Evolutionary conservation across 2,329 filamentous ascomycete genomes (phyloP), one percentile per base, ranked within the genome.

Genomic region (Rutstroemia sp.): DNA sequence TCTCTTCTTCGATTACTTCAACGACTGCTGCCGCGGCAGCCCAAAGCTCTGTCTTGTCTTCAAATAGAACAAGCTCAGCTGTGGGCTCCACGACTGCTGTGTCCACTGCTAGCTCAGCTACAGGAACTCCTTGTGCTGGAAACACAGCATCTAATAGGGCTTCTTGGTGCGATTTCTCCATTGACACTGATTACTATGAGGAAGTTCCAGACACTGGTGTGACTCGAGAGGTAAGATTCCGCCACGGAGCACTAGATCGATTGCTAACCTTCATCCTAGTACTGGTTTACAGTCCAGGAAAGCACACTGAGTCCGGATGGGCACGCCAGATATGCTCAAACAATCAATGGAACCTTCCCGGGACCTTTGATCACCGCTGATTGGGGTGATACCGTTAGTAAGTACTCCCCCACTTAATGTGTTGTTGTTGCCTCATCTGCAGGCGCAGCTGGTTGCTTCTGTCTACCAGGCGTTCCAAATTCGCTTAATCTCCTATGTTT

Each of bases 151-250:
- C 21, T 30, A 49, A 60, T 50, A 56, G 61, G 12, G 57, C 58
- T 4, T 61, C 57, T 44, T 76, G 76, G 77, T 76, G 76, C 21
- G 69, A 78, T 42, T 75, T 74, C 57, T 73, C 73, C 42, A 70
- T 79, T 48, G 67, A 73, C 42, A 76, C 70, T 4, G 67, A 73
- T 51, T 72, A 71, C 57, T 65, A 64, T 14, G 61, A 61, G 17
- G 63, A 66, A 21, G 64, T 61, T n/a, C 71, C 71, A 4, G 64
- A 72, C 48, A 74, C 72, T 16, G 70, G 72, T 19, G 74, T 81
- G 2, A 80, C 78, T 25, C 72, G 81, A 4, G 71, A 60, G 12
- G 64, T 64, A 23, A 49, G 50, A 19, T 30, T 14, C 14, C n/a
- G 5, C 27, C n/a, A 27, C 19, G 54, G 21, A 52, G 48, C 17